Evolutionary conservation across 352 stramenopile species (phyloP).

Genomic region (Phytophthora litchii): DNA sequence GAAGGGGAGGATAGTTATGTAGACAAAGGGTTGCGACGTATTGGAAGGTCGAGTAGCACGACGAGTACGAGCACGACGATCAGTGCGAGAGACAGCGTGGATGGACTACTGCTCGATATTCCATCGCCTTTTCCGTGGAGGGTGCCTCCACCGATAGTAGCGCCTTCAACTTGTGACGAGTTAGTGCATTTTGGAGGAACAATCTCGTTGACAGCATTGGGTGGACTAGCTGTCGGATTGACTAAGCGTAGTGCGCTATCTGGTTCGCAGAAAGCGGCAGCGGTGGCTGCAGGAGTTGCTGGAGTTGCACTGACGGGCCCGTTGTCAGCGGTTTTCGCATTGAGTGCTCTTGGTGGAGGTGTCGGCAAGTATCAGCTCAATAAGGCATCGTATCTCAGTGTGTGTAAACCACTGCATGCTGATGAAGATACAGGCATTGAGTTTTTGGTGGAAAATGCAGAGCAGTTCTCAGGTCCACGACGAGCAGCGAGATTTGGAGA

Average conservation of each 20-base stretch:
- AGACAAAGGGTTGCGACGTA: conserved; percentile 7
- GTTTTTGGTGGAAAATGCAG: conserved; percentile 67
- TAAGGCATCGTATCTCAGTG: conserved; percentile 59
- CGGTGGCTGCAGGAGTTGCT: conserved; percentile 56
- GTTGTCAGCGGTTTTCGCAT: conserved; percentile 53
- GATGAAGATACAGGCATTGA: conserved; percentile 24
- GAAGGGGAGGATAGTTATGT: neutral
- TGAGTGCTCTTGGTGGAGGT: conserved; percentile 58
- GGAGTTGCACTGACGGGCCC: conserved; percentile 59
- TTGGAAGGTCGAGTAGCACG: conserved; percentile 20
- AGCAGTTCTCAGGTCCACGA: conserved; percentile 52
- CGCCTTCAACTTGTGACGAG: conserved; percentile 36
- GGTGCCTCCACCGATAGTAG: conserved; percentile 19
- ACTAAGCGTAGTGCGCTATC: conserved; percentile 63
- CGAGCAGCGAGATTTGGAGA: conserved; percentile 59
- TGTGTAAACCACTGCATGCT: conserved; percentile 40
- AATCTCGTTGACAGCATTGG: conserved; percentile 53
- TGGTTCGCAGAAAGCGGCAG: conserved; percentile 57
- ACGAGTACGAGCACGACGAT: conserved; percentile 24
- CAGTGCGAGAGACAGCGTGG: conserved; percentile 31
- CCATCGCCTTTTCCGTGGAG: conserved; percentile 26
- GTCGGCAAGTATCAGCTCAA: conserved; percentile 74
- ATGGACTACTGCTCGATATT: conserved; percentile 8
- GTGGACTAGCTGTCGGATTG: conserved; percentile 55
- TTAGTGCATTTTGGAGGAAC: conserved; percentile 50